Evolutionary conservation across 441 rosid genomes (phyloP).

Genomic region (Gossypium gossypioides): DNA sequence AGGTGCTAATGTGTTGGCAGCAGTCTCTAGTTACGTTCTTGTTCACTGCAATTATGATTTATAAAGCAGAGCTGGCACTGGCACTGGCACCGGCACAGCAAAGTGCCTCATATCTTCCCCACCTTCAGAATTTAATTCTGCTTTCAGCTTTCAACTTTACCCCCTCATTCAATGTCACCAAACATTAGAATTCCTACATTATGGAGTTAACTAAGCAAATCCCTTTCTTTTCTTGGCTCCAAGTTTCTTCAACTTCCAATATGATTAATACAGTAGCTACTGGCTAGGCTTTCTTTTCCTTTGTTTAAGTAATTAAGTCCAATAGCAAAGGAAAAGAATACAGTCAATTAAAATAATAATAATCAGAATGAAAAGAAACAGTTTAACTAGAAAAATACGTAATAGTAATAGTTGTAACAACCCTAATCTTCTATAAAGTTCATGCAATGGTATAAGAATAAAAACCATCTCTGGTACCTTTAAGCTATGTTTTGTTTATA

Average conservation of each 20-base stretch:
- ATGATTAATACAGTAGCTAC: neutral
- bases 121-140: neutral
- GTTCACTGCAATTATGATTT: neutral
- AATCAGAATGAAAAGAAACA: neutral
- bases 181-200: neutral
- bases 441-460: neutral
- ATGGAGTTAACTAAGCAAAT: neutral
- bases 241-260: neutral
- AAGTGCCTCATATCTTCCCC: neutral
- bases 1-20: constrained; percentile 11
- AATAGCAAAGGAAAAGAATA: neutral
- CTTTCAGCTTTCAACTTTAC: neutral
- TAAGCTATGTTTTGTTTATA: neutral
- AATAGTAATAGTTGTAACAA: neutral
- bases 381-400: neutral
- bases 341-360: neutral
- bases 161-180: neutral
- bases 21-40: neutral
- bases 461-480: neutral
- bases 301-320: neutral
- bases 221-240: neutral
- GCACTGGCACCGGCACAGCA: neutral
- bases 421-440: neutral
- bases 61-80: neutral
- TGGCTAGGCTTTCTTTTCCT: constrained; percentile 2